These are phyloP conservation scores for Fusarium nodosum DNA, from an alignment of 2,329 filamentous ascomycete species.

Conservation along the genomic window DNA sequence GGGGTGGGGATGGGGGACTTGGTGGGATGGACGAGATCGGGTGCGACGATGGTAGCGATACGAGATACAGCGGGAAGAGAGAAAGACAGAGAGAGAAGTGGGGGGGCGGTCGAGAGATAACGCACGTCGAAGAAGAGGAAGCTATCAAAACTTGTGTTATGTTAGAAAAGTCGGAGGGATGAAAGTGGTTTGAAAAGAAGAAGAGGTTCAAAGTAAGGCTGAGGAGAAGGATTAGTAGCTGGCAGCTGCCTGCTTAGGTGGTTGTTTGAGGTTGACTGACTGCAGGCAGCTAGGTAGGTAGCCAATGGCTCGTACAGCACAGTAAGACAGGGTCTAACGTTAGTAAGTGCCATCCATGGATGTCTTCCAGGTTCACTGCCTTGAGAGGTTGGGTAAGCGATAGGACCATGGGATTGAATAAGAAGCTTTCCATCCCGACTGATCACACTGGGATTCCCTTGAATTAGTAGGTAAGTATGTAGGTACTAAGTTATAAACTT, in stretches of 20 bases:
- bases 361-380: background rate
- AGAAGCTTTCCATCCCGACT: background rate
- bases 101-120: background rate
- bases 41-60: constrained; percentile 17
- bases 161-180: constrained; percentile 4
- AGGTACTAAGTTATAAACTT: background rate
- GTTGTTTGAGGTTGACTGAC: constrained; percentile 43
- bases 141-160: constrained; percentile 19
- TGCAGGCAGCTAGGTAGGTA: constrained; percentile 50
- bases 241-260: constrained; percentile 38
- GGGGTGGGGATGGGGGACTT: constrained; percentile 26
- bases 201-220: constrained; percentile 35
- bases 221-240: constrained; percentile 39
- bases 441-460: background rate
- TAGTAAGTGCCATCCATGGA: constrained; percentile 9
- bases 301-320: constrained; percentile 42
- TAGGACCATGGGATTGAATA: background rate
- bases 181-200: constrained; percentile 14
- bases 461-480: background rate
- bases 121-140: background rate
- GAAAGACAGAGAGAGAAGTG: background rate
- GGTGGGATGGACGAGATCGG: constrained; percentile 21
- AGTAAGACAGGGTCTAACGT: constrained; percentile 25
- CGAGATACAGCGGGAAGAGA: constrained; percentile 4
- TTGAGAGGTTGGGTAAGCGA: background rate